phyloP scores from a whole-genome alignment of 208 protist species.

The Trypanosoma lewisi region DNA sequence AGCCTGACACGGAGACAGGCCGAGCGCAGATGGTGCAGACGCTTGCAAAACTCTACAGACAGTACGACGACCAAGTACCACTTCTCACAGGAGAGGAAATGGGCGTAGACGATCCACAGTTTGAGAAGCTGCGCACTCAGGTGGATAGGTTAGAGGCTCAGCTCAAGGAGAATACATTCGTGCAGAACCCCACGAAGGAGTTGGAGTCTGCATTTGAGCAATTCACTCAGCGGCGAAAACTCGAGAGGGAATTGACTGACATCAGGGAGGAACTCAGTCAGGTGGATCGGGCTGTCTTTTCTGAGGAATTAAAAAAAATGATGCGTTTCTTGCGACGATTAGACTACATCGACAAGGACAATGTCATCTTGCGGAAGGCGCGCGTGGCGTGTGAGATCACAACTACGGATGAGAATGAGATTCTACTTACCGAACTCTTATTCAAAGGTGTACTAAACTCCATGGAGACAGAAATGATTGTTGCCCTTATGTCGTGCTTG shows the following conservation, averaged over 20 bases:
- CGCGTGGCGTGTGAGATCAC: slow-evolving; percentile 98
- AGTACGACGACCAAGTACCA: slow-evolving; percentile 82
- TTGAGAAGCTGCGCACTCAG: slow-evolving; percentile 78
- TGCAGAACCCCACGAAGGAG: slow-evolving; percentile 58
- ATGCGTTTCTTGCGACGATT: slow-evolving; percentile 96
- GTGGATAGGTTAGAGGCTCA: slow-evolving; percentile 85
- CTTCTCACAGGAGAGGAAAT: slow-evolving; percentile 96
- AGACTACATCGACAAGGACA: slow-evolving; percentile 96
- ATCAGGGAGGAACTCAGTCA: slow-evolving; percentile 82
- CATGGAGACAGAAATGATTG: slow-evolving; percentile 94
- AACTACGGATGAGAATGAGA: slow-evolving; percentile 96
- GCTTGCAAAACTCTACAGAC: slow-evolving; percentile 66
- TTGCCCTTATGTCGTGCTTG: slow-evolving; percentile 94
- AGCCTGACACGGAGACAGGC: slow-evolving; percentile 70
- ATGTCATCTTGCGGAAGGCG: slow-evolving; percentile 98
- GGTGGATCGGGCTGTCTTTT: slow-evolving; percentile 87
- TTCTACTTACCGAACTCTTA: slow-evolving; percentile 98
- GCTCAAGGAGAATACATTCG: slow-evolving; percentile 61
- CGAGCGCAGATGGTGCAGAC: slow-evolving; percentile 77
- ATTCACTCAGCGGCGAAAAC: slow-evolving; percentile 68
- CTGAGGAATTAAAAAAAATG: slow-evolving; percentile 95
- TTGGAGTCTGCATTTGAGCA: slow-evolving; percentile 55
- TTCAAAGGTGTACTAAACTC: slow-evolving; percentile 98
- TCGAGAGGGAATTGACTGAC: slow-evolving; percentile 64
- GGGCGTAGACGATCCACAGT: slow-evolving; percentile 88